Evolutionary conservation across 176 grass and related monocot species (phyloP).

Genomic region (Poa annua): DNA sequence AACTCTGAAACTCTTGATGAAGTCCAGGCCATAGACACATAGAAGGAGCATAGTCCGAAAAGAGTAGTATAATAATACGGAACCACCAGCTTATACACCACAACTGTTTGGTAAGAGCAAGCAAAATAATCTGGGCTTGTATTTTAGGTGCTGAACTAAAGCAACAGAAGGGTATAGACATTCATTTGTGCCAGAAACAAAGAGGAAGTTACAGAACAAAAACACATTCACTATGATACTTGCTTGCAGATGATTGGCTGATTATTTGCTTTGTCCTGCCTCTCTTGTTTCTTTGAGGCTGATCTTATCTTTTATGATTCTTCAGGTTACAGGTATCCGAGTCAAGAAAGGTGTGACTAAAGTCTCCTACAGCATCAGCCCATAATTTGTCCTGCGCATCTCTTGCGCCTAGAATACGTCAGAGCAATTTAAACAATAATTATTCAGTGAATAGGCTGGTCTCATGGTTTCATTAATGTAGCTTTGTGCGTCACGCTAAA

Average conservation of each 20-base stretch:
- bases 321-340: slow-evolving; percentile 76
- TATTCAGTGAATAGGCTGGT: background rate
- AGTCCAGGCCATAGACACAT: background rate
- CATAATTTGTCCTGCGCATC: slow-evolving; percentile 32
- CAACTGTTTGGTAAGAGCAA: background rate
- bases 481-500: background rate
- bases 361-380: slow-evolving; percentile 65
- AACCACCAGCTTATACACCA: background rate
- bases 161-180: background rate
- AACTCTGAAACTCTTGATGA: background rate
- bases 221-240: background rate
- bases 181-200: background rate
- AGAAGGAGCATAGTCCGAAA: background rate
- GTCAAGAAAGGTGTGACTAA: slow-evolving; percentile 87
- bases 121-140: background rate
- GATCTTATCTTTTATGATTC: slow-evolving; percentile 36
- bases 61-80: background rate
- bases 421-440: background rate
- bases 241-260: background rate
- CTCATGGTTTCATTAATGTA: background rate
- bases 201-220: background rate
- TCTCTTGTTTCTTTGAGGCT: background rate
- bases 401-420: background rate
- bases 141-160: background rate
- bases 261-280: background rate